These are phyloP conservation scores for Acanthamoeba comandoni DNA, from an alignment of 208 protist genomes.

Conservation along the genomic window DNA sequence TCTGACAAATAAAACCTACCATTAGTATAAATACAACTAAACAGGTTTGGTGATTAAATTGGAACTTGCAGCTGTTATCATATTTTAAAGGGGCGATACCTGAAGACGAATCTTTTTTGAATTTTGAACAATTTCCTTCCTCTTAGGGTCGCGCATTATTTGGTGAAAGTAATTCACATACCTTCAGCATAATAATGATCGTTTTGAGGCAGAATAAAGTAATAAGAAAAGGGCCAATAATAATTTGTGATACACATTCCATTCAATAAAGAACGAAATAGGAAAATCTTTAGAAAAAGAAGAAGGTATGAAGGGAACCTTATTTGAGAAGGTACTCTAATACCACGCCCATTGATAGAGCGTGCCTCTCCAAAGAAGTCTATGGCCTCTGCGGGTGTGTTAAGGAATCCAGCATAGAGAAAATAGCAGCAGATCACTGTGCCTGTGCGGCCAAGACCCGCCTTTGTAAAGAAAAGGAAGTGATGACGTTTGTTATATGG, in stretches of 20 bases:
- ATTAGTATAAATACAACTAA: conserved; percentile 2
- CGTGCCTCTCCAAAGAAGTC: conserved; percentile 34
- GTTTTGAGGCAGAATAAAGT: background rate
- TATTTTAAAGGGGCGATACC: background rate
- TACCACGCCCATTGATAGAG: background rate
- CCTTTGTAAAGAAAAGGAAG: background rate
- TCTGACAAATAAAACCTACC: background rate
- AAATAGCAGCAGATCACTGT: conserved; percentile 70
- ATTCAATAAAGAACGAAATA: no score
- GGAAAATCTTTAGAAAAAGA: conserved; percentile 2
- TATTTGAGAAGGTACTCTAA: conserved; percentile 56
- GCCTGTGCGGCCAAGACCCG: conserved; percentile 44
- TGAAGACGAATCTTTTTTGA: background rate
- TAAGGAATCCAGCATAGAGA: conserved; percentile 43
- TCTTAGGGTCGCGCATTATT: conserved; percentile 3
- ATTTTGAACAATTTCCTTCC: conserved; percentile 2
- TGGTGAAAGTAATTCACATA: conserved; percentile 58
- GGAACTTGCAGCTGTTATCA: background rate
- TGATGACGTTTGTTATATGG: background rate
- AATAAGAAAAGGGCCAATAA: no score
- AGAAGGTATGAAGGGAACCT: conserved; percentile 1
- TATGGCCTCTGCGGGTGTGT: conserved; percentile 4
- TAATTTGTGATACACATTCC: no score
- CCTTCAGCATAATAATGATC: conserved; percentile 1
- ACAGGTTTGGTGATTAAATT: background rate